These are phyloP conservation scores for Bertia moriformis DNA, from an alignment of 2,329 filamentous ascomycete genomes.

Conservation along the genomic window DNA sequence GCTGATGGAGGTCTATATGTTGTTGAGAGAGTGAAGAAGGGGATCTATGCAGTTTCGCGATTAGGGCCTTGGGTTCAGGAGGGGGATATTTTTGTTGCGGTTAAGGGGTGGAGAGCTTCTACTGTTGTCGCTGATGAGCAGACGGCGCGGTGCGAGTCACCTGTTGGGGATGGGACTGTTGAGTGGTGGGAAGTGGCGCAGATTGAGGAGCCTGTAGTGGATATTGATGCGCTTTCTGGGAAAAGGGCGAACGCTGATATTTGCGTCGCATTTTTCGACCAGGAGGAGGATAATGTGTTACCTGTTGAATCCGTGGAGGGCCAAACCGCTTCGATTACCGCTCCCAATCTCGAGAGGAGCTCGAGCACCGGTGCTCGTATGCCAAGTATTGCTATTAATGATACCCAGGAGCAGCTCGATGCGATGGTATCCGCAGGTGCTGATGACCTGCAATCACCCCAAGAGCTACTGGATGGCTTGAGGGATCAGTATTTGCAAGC, in stretches of 20 bases:
- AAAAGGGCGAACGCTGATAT: background rate
- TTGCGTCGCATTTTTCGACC: background rate
- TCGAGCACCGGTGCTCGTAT: background rate
- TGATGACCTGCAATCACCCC: constrained; percentile 12
- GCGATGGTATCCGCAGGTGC: constrained; percentile 3
- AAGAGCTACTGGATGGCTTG: constrained; percentile 18
- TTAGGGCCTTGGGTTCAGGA: constrained; percentile 17
- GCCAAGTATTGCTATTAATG: constrained; percentile 3
- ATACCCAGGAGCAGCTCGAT: background rate
- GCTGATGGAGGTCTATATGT: constrained; percentile 16
- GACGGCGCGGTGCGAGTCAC: no score
- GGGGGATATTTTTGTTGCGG: constrained; percentile 19
- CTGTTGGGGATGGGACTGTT: background rate
- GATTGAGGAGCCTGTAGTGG: constrained; percentile 13
- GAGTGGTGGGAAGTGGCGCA: constrained; percentile 19
- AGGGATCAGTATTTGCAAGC: constrained; percentile 23
- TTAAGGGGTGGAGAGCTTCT: constrained; percentile 13
- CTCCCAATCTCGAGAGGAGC: background rate
- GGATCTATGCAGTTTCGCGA: constrained; percentile 20
- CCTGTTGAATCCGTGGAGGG: background rate
- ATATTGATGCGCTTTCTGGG: constrained; percentile 1
- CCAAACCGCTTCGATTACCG: background rate
- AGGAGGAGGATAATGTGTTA: background rate
- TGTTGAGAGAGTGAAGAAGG: constrained; percentile 20
- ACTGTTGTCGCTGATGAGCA: constrained; percentile 2